Percentiles rank a stretch among this genome's conserved stretches.
phyloP scores from a whole-genome alignment of 2,329 filamentous ascomycete species.

The Acephala macrosclerotiorum region DNA sequence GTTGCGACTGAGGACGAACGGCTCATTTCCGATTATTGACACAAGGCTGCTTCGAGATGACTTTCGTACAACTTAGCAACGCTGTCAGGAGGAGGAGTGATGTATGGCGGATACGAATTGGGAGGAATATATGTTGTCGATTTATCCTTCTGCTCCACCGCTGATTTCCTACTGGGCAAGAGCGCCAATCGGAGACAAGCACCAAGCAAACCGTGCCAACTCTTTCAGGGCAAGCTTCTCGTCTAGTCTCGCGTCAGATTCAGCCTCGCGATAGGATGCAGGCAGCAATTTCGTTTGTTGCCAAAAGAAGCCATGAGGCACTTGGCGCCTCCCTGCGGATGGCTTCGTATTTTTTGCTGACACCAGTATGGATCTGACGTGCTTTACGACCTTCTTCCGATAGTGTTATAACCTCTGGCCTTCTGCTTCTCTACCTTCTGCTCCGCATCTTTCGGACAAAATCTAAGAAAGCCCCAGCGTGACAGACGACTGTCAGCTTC shows the following conservation, averaged over 20 bases:
- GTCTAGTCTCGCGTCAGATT: background rate
- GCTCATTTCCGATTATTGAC: background rate
- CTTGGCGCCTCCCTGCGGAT: background rate
- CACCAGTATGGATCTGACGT: background rate
- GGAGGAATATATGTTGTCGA: background rate
- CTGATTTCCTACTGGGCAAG: too few species aligned
- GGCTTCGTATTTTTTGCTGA: background rate
- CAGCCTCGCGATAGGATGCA: background rate
- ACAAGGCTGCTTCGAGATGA: background rate
- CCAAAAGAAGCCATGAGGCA: constrained; percentile 5
- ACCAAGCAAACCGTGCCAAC: background rate
- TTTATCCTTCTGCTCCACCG: background rate
- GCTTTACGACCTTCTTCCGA: background rate
- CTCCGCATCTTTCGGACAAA: background rate
- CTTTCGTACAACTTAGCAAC: background rate
- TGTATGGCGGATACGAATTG: background rate
- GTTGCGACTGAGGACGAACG: background rate
- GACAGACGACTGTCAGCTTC: background rate
- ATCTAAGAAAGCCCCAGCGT: background rate
- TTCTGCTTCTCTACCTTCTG: background rate
- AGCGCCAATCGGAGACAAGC: background rate
- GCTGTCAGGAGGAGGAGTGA: too few species aligned
- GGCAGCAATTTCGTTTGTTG: constrained; percentile 2
- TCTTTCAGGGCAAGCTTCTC: background rate
- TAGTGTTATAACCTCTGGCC: background rate